These are phyloP conservation scores for Filobasidium uniguttulatum DNA, from an alignment of 1,284 basidiomycete species.

Conservation along the genomic window DNA sequence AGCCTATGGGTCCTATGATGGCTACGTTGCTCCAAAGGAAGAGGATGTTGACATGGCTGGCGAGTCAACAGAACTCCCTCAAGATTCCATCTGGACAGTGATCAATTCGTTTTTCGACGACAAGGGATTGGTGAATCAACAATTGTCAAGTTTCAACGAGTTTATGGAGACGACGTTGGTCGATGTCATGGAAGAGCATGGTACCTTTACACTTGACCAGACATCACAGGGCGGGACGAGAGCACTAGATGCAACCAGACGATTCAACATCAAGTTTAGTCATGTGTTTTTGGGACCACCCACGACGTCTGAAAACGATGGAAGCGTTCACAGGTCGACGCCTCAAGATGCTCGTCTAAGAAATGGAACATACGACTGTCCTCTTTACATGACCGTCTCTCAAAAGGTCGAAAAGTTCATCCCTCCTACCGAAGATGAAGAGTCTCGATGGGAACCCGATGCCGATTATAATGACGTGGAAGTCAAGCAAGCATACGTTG, in stretches of 20 bases:
- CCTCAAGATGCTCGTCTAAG: slow-evolving; percentile 94
- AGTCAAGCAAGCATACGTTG: slow-evolving; percentile 11
- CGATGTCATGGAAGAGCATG: slow-evolving; percentile 92
- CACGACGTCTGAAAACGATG: slow-evolving; percentile 90
- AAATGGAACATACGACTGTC: slow-evolving; percentile 77
- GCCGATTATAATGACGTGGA: slow-evolving; percentile 35
- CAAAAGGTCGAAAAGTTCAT: slow-evolving; percentile 70
- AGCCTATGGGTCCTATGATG: background rate
- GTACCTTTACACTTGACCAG: slow-evolving; percentile 88
- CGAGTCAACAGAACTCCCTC: slow-evolving; percentile 35
- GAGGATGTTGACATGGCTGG: slow-evolving; percentile 12
- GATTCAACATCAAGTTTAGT: slow-evolving; percentile 94
- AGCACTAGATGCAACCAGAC: slow-evolving; percentile 58
- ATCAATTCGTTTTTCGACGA: slow-evolving; percentile 94
- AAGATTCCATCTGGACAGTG: slow-evolving; percentile 90
- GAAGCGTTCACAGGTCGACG: slow-evolving; percentile 81
- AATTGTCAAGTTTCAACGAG: slow-evolving; percentile 97
- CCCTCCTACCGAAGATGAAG: slow-evolving; percentile 59
- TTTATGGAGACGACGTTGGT: slow-evolving; percentile 99
- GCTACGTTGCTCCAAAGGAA: slow-evolving; percentile 15
- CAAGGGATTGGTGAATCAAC: slow-evolving; percentile 94
- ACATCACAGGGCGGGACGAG: slow-evolving; percentile 86
- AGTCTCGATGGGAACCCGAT: slow-evolving; percentile 55
- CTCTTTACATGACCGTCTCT: slow-evolving; percentile 56
- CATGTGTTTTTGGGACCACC: slow-evolving; percentile 95